Evolutionary conservation across 257 asterid species (phyloP).

Genomic region (Ilex asprella): DNA sequence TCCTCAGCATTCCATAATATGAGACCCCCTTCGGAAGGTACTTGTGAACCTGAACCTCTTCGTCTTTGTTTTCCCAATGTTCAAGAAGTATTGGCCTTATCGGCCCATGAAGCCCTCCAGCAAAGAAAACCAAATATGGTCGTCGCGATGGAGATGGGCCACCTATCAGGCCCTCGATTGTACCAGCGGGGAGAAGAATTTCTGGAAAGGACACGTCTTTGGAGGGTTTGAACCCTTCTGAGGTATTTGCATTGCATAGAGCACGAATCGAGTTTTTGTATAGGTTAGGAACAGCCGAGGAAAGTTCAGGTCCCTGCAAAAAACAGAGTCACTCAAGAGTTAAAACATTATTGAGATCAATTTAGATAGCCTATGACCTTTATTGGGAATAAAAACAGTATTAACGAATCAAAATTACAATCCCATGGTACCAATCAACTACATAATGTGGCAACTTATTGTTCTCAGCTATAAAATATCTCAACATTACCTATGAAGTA

Average conservation of each 20-base stretch:
- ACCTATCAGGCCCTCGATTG: constrained; percentile 53
- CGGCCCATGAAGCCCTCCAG: constrained; percentile 87
- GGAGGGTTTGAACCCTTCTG: constrained; percentile 62
- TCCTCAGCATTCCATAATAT: constrained; percentile 51
- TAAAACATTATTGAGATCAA: too few species aligned
- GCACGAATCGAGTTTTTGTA: constrained; percentile 71
- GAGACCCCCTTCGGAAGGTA: constrained; percentile 63
- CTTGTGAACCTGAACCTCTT: constrained; percentile 49
- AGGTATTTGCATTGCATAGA: constrained; percentile 70
- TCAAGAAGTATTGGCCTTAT: constrained; percentile 65
- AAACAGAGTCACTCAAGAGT: too few species aligned
- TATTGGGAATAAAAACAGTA: too few species aligned
- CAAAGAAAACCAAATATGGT: constrained; percentile 56
- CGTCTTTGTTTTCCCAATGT: constrained; percentile 78
- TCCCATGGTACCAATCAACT: too few species aligned
- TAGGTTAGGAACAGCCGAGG: constrained; percentile 51
- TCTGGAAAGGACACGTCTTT: constrained; percentile 82
- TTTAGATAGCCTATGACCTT: too few species aligned
- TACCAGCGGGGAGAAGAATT: constrained; percentile 61
- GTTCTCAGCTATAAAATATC: too few species aligned
- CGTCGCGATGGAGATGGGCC: constrained; percentile 75
- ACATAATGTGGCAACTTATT: too few species aligned
- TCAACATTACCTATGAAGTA: too few species aligned
- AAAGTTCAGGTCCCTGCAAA: constrained; percentile 68
- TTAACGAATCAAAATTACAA: too few species aligned